Conservation (phyloP, 1,139 yeast species). For the Diutina sp. region DNA sequence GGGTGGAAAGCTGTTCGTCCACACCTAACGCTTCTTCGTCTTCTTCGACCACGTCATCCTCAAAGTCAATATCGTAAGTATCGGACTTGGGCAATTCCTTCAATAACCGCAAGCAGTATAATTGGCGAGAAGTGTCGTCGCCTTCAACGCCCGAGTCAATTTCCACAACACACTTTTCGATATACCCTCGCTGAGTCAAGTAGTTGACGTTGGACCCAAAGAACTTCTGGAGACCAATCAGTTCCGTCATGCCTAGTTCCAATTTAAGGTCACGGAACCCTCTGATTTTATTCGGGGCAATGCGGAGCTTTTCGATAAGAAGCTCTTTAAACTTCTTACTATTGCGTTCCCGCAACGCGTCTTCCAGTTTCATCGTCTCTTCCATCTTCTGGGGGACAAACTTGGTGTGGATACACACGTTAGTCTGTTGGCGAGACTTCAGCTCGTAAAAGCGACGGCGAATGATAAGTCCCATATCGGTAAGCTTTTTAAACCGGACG, state of each 20-base stretch:
- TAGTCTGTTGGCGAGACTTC: not conserved
- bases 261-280: not conserved
- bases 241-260: not conserved
- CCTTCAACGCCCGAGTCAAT: not conserved
- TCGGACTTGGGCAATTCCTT: constrained; percentile 1
- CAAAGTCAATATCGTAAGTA: not conserved
- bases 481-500: not conserved
- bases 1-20: not conserved
- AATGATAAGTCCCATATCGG: not conserved
- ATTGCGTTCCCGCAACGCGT: not conserved
- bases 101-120: not conserved
- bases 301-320: not conserved
- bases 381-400: not conserved
- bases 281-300: not conserved
- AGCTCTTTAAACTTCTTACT: not conserved
- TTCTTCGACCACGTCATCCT: not conserved
- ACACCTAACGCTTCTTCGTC: not conserved
- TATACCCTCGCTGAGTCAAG: not conserved
- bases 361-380: not conserved
- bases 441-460: not conserved
- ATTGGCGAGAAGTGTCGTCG: not conserved
- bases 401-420: not conserved
- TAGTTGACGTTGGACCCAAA: not conserved
- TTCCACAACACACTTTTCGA: not conserved
- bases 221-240: not conserved